These are phyloP conservation scores for Galerina sulciceps DNA, from an alignment of 768 basidiomycete genomes.

Conservation along the genomic window DNA sequence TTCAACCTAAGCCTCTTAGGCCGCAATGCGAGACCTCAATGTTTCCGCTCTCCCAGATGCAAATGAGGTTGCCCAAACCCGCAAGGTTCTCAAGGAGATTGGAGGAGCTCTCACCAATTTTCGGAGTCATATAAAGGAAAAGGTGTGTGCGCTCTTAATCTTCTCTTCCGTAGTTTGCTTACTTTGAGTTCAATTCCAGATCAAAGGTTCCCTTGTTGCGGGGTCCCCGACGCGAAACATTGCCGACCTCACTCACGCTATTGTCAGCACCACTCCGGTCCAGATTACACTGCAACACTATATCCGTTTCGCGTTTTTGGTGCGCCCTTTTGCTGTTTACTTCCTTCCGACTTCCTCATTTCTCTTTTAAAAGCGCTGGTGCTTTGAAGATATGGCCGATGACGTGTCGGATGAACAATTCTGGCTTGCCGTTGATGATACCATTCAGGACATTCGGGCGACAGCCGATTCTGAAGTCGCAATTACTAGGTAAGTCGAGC, in stretches of 20 bases:
- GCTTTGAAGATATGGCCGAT: background rate
- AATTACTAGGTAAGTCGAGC: too few relatives aligned
- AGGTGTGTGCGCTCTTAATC: too few relatives aligned
- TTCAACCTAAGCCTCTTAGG: background rate
- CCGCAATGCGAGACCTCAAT: slow-evolving; percentile 1
- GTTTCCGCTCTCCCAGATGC: background rate
- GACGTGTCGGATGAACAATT: background rate
- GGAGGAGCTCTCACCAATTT: background rate
- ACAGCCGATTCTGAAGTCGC: too few relatives aligned
- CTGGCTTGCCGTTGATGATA: background rate
- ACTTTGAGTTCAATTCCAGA: background rate
- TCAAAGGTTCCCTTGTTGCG: background rate
- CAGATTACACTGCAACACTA: background rate
- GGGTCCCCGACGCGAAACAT: too few relatives aligned
- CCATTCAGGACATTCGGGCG: background rate
- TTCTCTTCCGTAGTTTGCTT: too few relatives aligned
- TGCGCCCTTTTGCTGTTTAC: background rate
- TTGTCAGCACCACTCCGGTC: background rate
- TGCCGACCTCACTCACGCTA: background rate
- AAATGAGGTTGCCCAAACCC: background rate
- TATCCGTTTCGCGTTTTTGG: background rate
- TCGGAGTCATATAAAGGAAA: background rate
- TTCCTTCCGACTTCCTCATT: background rate
- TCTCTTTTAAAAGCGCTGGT: background rate
- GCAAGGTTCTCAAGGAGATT: background rate